Evolutionary conservation across 78 protist species (phyloP).

Genomic region (Dictyostelium brefeldianum): DNA sequence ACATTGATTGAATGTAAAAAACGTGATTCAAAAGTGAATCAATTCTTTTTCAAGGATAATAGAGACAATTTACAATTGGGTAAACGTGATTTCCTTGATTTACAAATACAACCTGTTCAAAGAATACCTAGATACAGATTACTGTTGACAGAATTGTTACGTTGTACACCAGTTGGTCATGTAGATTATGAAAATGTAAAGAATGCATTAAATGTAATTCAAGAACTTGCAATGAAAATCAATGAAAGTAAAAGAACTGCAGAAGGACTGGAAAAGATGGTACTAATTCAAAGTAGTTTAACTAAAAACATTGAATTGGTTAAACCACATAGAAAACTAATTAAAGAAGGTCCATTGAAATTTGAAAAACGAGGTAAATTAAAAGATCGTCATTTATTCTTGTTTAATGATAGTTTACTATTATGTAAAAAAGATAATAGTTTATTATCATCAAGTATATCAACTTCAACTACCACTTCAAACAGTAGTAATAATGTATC

Average conservation of each 20-base stretch:
- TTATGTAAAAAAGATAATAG: conserved; percentile 36
- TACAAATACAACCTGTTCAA: conserved; percentile 78
- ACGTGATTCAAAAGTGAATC: conserved; percentile 53
- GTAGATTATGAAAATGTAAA: conserved; percentile 42
- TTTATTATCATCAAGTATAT: neutral
- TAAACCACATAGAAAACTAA: conserved; percentile 52
- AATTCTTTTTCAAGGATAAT: conserved; percentile 69
- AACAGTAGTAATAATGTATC: neutral
- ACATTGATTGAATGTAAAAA: conserved; percentile 68
- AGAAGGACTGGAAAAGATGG: conserved; percentile 71
- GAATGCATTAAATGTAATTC: conserved; percentile 44
- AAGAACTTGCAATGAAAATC: conserved; percentile 47
- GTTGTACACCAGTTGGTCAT: conserved; percentile 56
- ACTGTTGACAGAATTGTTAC: conserved; percentile 35
- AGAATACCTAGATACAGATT: conserved; percentile 79
- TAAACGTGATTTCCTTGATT: conserved; percentile 54
- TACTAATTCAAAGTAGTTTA: conserved; percentile 44
- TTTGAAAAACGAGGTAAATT: conserved; percentile 61
- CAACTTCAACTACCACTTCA: neutral
- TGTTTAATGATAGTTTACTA: conserved; percentile 57
- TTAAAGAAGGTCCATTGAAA: conserved; percentile 42
- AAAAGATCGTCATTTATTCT: conserved; percentile 55
- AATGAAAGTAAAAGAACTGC: conserved; percentile 78
- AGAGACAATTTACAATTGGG: conserved; percentile 15
- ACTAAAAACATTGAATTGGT: conserved; percentile 55